A percentile compares a stretch with the other conserved stretches of the same genome.
These are phyloP conservation scores for Kuraishia floccosa DNA, from an alignment of 805 yeast genomes.

Conservation along the genomic window DNA sequence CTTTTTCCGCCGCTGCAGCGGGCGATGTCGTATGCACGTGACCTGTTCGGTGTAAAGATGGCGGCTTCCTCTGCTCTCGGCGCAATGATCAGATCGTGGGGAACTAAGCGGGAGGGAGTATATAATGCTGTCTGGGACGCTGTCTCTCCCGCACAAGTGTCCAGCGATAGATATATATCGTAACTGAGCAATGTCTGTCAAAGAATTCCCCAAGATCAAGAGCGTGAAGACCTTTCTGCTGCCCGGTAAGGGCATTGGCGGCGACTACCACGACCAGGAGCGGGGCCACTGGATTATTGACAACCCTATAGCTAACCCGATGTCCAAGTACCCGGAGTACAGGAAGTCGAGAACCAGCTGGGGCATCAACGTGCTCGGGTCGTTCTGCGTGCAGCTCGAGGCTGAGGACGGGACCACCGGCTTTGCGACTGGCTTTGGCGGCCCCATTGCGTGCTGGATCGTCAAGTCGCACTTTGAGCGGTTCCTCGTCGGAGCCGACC, in stretches of 20 bases:
- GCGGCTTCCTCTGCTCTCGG: not conserved
- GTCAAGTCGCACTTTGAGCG: conserved; percentile 32
- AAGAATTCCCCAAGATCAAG: conserved; percentile 30
- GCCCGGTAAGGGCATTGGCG: conserved; percentile 34
- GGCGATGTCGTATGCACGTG: no score
- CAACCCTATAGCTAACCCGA: conserved; percentile 33
- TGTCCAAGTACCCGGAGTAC: conserved; percentile 35
- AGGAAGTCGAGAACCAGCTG: conserved; percentile 31
- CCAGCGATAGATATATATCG: no score
- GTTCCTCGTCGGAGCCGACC: conserved; percentile 33
- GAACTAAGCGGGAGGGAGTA: no score
- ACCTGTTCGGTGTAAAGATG: no score
- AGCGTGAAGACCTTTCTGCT: conserved; percentile 28
- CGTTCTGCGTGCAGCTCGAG: conserved; percentile 35
- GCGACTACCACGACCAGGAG: conserved; percentile 38
- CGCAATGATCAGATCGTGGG: no score
- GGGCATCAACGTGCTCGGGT: conserved; percentile 40
- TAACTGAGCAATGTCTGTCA: conserved; percentile 10
- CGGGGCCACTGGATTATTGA: conserved; percentile 40
- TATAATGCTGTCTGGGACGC: no score
- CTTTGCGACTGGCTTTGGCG: conserved; percentile 41
- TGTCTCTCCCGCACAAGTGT: no score
- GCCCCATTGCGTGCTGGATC: conserved; percentile 38
- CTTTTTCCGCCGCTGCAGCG: not conserved
- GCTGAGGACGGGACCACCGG: conserved; percentile 38